Percentiles rank a stretch among this genome's conserved stretches.
Conservation (phyloP, 2,329 filamentous ascomycete genomes). For the Fusarium mundagurra region DNA sequence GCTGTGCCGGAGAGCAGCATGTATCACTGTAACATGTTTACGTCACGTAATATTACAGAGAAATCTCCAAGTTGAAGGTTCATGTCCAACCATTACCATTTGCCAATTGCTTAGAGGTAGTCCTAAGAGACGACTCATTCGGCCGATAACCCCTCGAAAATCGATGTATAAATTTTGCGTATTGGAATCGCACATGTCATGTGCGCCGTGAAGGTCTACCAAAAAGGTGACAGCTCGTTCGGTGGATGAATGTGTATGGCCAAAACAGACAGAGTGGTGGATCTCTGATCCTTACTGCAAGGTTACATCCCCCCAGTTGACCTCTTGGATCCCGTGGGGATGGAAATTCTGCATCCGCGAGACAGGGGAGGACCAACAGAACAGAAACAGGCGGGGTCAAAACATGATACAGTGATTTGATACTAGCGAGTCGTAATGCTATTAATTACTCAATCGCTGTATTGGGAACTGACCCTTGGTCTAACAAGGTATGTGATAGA, state of each 20-base stretch:
- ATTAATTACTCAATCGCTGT: neutral
- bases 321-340: too few relatives aligned
- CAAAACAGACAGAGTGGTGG: neutral
- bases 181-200: neutral
- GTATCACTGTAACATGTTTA: too few relatives aligned
- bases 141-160: fast-evolving
- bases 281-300: neutral
- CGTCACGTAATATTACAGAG: neutral
- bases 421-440: too few relatives aligned
- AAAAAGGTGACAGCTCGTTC: neutral
- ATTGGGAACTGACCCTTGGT: too few relatives aligned
- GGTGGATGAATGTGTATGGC: neutral
- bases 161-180: neutral
- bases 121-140: neutral
- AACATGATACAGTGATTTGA: neutral
- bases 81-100: too few relatives aligned
- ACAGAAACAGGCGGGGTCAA: neutral
- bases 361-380: neutral
- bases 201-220: too few relatives aligned
- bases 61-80: neutral
- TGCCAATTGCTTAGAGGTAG: neutral
- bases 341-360: neutral
- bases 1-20: neutral
- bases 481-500: too few relatives aligned
- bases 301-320: neutral